Evolutionary conservation across 2,329 filamentous ascomycete species (phyloP).

Genomic region (Beauveria asiatica): DNA sequence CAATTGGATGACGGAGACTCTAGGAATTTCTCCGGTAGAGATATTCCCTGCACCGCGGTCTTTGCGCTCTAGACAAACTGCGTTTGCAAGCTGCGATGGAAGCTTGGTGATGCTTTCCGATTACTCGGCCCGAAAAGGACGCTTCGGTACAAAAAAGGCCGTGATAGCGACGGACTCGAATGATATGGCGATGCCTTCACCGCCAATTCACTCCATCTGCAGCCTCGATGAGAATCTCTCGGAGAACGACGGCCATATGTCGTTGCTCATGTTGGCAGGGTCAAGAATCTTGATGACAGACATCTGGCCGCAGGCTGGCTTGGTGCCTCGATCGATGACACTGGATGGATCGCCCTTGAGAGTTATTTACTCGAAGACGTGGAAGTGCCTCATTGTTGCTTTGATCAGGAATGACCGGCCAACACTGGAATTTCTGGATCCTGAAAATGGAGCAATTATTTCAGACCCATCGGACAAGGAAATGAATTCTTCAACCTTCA

Average conservation of each 20-base stretch:
- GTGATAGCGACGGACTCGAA: constrained; percentile 45
- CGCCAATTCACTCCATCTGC: constrained; percentile 39
- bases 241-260: constrained; percentile 28
- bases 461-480: constrained; percentile 37
- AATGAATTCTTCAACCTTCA: constrained; percentile 35
- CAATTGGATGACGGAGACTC: constrained; percentile 22
- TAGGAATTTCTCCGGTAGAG: constrained; percentile 29
- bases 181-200: constrained; percentile 36
- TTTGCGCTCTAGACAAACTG: constrained; percentile 20
- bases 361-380: constrained; percentile 45
- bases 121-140: constrained; percentile 20
- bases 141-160: constrained; percentile 32
- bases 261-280: constrained; percentile 42
- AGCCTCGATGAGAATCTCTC: constrained; percentile 33
- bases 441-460: constrained; percentile 43
- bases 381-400: constrained; percentile 47
- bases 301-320: constrained; percentile 35
- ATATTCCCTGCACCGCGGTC: constrained; percentile 22
- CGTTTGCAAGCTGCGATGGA: constrained; percentile 42
- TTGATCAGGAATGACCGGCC: constrained; percentile 34
- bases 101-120: constrained; percentile 35
- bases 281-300: constrained; percentile 45
- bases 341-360: constrained; percentile 41
- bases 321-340: constrained; percentile 41
- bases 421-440: constrained; percentile 48